Conservation (phyloP, 2,329 filamentous ascomycete species). For the Elsinoe arachidis region DNA sequence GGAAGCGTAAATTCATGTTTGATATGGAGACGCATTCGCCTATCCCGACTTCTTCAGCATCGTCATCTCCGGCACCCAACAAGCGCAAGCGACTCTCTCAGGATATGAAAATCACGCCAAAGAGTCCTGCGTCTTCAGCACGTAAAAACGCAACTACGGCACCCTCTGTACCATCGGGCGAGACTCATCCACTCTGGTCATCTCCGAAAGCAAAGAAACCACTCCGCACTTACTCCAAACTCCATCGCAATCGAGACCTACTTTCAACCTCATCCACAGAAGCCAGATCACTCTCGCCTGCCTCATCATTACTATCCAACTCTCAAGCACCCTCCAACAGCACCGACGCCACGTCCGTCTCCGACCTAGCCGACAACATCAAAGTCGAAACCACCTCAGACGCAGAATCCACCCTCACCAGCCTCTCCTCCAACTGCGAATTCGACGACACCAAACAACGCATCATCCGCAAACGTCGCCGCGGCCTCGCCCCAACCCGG, state of each 20-base stretch:
- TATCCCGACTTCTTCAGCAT: slow-evolving; percentile 1
- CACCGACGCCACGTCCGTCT: slow-evolving; percentile 17
- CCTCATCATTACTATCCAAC: slow-evolving; percentile 13
- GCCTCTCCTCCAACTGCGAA: slow-evolving; percentile 31
- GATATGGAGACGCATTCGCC: slow-evolving; percentile 14
- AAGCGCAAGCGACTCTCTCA: slow-evolving; percentile 5
- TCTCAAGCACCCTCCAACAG: slow-evolving; percentile 14
- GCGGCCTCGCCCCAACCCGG: slow-evolving; percentile 14
- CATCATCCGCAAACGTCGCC: slow-evolving; percentile 29
- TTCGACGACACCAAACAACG: slow-evolving; percentile 30
- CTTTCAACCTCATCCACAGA: slow-evolving; percentile 11
- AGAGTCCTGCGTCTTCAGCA: not conserved
- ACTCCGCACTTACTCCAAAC: slow-evolving; percentile 1
- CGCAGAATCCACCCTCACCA: slow-evolving; percentile 30
- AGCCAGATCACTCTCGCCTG: slow-evolving; percentile 14
- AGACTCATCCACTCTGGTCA: not conserved
- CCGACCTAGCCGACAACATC: slow-evolving; percentile 10
- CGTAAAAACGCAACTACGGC: not conserved
- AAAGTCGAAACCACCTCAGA: slow-evolving; percentile 9
- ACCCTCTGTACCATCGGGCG: not conserved
- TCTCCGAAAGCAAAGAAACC: not conserved
- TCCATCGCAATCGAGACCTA: not conserved
- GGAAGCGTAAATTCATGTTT: slow-evolving; percentile 16
- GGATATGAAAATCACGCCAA: not conserved
- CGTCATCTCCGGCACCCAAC: slow-evolving; percentile 7